A percentile compares a stretch with the other conserved stretches of the same genome.
Conservation (phyloP, 225 moss, liverwort and hornwort genomes). For the Straminergon stramineum region DNA sequence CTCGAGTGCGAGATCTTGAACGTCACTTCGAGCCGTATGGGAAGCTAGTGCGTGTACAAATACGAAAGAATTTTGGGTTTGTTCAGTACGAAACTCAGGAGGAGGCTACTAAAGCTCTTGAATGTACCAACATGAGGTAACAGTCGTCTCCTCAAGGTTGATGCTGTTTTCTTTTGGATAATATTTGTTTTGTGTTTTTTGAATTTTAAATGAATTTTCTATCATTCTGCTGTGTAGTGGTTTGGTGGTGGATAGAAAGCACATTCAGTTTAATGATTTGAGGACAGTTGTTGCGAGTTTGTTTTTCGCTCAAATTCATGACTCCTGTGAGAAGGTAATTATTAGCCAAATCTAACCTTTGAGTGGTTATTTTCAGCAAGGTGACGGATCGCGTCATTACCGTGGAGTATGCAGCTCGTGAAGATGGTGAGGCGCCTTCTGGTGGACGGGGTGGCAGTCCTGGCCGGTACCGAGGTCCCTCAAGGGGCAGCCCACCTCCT, state of each 20-base stretch:
- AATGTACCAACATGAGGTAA: slow-evolving; percentile 97
- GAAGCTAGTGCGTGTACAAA: slow-evolving; percentile 90
- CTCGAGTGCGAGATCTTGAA: slow-evolving; percentile 87
- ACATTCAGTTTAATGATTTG: background rate
- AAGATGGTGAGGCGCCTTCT: slow-evolving; percentile 73
- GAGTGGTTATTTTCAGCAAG: slow-evolving; percentile 45
- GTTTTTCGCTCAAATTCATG: background rate
- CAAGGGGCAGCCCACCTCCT: slow-evolving; percentile 53
- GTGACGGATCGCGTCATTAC: slow-evolving; percentile 98
- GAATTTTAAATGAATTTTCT: background rate
- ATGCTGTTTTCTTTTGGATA: background rate
- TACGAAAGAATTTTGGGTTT: slow-evolving; percentile 97
- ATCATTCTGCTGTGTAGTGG: background rate
- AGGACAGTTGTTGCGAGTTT: background rate
- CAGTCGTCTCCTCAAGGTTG: background rate
- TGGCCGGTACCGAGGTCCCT: slow-evolving; percentile 38
- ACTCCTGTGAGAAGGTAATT: background rate
- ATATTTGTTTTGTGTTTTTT: background rate
- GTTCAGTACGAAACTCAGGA: slow-evolving; percentile 97
- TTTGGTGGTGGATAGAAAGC: background rate
- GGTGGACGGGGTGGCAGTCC: slow-evolving; percentile 46
- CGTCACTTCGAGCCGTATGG: slow-evolving; percentile 98
- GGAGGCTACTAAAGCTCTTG: slow-evolving; percentile 95
- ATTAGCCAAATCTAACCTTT: background rate
- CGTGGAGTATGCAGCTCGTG: slow-evolving; percentile 98